phyloP scores from a whole-genome alignment of 1,139 yeast genomes.

The Zygosaccharomyces pseudobailii region DNA sequence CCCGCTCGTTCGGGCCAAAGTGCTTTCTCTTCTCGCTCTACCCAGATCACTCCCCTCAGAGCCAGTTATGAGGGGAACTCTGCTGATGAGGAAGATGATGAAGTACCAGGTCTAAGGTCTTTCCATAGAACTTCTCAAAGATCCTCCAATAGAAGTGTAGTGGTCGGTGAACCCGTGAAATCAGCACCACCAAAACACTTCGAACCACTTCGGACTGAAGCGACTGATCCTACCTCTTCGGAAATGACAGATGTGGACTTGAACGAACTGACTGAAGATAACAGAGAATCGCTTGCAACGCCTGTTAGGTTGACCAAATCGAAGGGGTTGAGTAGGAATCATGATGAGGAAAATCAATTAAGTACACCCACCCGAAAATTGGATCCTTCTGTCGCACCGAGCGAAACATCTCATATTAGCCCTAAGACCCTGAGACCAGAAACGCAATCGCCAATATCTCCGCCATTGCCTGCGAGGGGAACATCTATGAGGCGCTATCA shows the following conservation, averaged over 20 bases:
- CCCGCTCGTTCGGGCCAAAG: neutral
- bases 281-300: neutral
- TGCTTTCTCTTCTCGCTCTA: neutral
- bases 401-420: neutral
- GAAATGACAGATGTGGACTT: neutral
- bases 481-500: conserved; percentile 16
- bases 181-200: neutral
- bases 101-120: conserved; percentile 1
- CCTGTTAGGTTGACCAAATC: neutral
- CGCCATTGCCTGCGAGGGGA: conserved; percentile 18
- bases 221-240: neutral
- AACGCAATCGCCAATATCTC: conserved; percentile 11
- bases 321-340: neutral
- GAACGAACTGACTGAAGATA: neutral
- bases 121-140: neutral
- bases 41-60: neutral
- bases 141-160: neutral
- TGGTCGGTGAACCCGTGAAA: no score
- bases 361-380: neutral
- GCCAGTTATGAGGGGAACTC: neutral
- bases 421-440: neutral
- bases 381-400: neutral
- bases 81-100: neutral
- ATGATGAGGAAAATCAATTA: neutral
- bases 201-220: neutral